phyloP scores from a whole-genome alignment of 139 green algal genomes.

The Chlamydomonas incerta region DNA sequence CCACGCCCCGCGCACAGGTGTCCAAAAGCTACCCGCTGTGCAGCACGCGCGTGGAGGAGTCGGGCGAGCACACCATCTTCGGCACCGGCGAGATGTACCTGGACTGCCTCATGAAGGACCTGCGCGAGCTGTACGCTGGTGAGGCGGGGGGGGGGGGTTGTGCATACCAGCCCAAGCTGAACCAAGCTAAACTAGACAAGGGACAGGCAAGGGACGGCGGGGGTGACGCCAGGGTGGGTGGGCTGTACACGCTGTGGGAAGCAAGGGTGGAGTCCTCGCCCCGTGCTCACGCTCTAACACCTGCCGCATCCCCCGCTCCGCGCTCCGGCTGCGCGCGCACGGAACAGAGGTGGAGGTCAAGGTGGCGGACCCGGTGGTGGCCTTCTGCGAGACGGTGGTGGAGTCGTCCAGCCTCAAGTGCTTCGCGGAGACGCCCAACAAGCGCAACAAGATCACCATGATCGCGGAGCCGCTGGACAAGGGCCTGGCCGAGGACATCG shows the following conservation, averaged over 20 bases:
- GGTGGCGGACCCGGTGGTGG: slow-evolving; percentile 92
- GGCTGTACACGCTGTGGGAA: too few relatives aligned
- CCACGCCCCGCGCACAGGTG: slow-evolving; percentile 42
- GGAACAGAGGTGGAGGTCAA: slow-evolving; percentile 94
- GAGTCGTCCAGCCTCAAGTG: slow-evolving; percentile 96
- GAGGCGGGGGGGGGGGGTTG: too few relatives aligned
- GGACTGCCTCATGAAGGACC: slow-evolving; percentile 96
- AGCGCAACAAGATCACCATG: slow-evolving; percentile 94
- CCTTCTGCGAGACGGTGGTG: slow-evolving; percentile 97
- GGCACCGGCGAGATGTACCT: slow-evolving; percentile 98
- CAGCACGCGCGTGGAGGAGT: slow-evolving; percentile 94
- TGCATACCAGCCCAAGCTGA: too few relatives aligned
- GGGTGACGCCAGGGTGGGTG: too few relatives aligned
- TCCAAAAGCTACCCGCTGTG: slow-evolving; percentile 93
- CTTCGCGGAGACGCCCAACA: slow-evolving; percentile 97
- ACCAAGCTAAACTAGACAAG: too few relatives aligned
- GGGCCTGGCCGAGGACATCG: slow-evolving; percentile 93
- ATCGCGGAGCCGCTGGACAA: slow-evolving; percentile 97
- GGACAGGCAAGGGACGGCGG: too few relatives aligned
- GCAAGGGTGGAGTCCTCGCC: too few relatives aligned
- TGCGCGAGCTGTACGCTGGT: slow-evolving; percentile 73
- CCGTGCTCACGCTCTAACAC: too few relatives aligned
- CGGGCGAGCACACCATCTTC: slow-evolving; percentile 96
- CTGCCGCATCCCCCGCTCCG: too few relatives aligned
- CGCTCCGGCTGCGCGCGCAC: too few relatives aligned